Evolutionary conservation across 73 alveolate genomes (phyloP).

Genomic region (Blepharisma japonicum): DNA sequence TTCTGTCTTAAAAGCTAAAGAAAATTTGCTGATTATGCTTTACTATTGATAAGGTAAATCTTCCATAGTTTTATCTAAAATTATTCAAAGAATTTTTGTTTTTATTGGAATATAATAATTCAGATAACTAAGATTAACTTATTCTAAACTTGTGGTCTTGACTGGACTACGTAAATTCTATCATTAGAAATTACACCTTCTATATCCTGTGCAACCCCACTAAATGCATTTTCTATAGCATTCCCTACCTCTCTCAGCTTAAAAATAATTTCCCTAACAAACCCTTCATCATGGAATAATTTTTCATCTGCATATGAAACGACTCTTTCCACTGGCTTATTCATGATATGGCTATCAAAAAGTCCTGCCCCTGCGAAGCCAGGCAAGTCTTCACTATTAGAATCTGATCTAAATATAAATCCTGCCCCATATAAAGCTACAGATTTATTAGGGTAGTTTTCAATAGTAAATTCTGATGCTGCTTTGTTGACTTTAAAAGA

Average conservation of each 20-base stretch:
- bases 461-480: conserved; percentile 34
- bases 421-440: conserved; percentile 68
- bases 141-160: conserved; percentile 64
- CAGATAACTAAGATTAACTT: no score
- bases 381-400: conserved; percentile 85
- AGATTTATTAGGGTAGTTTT: conserved; percentile 74
- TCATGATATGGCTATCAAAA: conserved; percentile 77
- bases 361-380: conserved; percentile 93
- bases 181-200: conserved; percentile 79
- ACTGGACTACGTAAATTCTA: conserved; percentile 66
- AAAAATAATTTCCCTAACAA: conserved; percentile 48
- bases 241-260: conserved; percentile 60
- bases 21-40: no score
- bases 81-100: no score
- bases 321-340: conserved; percentile 59
- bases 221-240: conserved; percentile 61
- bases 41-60: no score
- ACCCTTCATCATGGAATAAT: conserved; percentile 53
- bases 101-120: no score
- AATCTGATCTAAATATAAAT: conserved; percentile 78
- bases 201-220: conserved; percentile 74
- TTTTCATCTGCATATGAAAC: conserved; percentile 54
- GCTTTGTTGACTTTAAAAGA: conserved; percentile 64
- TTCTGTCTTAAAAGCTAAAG: no score
- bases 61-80: no score